Base-by-base conservation (phyloP, 805 yeast species). In the Ogataea zsoltii region DNA sequence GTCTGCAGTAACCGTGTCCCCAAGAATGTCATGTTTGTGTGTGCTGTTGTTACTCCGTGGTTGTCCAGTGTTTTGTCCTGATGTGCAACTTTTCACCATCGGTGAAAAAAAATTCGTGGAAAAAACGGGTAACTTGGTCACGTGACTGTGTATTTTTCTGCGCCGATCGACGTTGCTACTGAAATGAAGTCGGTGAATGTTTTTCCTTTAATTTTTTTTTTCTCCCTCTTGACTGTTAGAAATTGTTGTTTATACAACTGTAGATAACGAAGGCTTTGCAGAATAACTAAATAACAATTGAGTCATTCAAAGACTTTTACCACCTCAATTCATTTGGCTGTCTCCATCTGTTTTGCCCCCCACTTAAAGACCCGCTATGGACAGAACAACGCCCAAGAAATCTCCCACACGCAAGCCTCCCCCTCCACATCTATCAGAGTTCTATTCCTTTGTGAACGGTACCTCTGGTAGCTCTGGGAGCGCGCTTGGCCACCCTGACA, bases 381-480 rank as follows among this genome's bases (percentile, higher is more conserved):
- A 45, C 13, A 46, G 38, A 28, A 23, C 38, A 29, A 14, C 50
- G n/a, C 42, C 42, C 11, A 51, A 44, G 38, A 57, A 53, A 38
- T 54, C 62, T 16, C 61, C 62, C n/a, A 44, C 40, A 35, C 54
- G 61, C 29, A 55, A 54, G 31, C 75, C 55, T 16, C 53, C 76
- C 2, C 78, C 79, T 7, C 68, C 80, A 23, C 88, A 82, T 60
- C 62, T 82, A 31, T 72, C 83, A 3, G 88, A 82, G 60, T 82
- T 82, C 58, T 76, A 77, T 54, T 69, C 80, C 3, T 74, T 72
- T 49, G 76, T 80, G 46, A 72, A 75, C 49, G 68, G 65, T 6
- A 30, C 34, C 7, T 30, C 41, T 7, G 18, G 21, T 19, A 30
- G 34, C n/a, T 28, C 33, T 4, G 29, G 34, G 14, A 21, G 29